These are phyloP conservation scores for Cunninghamia lanceolata DNA, from an alignment of 75 land plant species.

Conservation along the genomic window DNA sequence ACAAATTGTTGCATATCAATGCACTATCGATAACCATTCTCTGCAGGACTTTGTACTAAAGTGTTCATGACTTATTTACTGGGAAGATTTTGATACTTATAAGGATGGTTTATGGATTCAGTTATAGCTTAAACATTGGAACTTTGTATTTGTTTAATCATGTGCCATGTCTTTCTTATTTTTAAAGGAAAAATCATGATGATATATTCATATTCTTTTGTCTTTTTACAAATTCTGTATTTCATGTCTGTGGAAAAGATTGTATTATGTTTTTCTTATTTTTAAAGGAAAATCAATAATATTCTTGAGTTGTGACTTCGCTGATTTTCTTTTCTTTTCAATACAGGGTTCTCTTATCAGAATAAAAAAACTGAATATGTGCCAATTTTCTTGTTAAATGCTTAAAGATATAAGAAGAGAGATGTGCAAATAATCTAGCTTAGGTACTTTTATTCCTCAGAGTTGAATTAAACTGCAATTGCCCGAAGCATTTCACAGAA, in stretches of 20 bases:
- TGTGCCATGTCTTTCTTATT: neutral
- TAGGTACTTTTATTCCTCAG: neutral
- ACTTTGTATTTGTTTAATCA: neutral
- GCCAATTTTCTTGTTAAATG: neutral
- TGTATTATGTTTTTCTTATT: neutral
- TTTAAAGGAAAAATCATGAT: neutral
- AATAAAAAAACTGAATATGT: too few relatives aligned
- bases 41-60: neutral
- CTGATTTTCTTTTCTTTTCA: neutral
- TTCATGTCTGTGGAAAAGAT: neutral
- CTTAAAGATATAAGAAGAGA: neutral
- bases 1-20: neutral
- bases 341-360: neutral
- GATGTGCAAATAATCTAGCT: neutral
- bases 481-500: neutral
- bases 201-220: neutral
- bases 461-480: neutral
- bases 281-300: neutral
- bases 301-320: neutral
- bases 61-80: neutral
- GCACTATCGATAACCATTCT: neutral
- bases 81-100: neutral
- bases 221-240: neutral
- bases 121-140: neutral
- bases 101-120: neutral